These are phyloP conservation scores for Aegilops sharonensis DNA, from an alignment of 176 grass and related monocot species.

Conservation along the genomic window DNA sequence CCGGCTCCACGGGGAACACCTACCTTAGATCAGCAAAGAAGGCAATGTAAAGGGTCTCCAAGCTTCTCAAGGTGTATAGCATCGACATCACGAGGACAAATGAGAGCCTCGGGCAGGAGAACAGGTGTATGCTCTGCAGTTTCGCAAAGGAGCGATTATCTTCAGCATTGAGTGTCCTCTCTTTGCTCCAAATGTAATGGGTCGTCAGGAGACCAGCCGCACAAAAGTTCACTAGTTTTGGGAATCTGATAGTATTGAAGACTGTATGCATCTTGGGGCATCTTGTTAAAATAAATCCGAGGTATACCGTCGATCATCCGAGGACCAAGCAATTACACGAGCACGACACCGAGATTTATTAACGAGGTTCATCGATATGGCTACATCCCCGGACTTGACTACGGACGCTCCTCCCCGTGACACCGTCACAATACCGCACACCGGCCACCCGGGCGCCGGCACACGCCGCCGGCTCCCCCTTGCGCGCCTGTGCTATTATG, in stretches of 20 bases:
- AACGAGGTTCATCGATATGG: too few species aligned
- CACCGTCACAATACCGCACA: too few species aligned
- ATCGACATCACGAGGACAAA: background rate
- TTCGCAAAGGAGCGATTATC: fast-evolving
- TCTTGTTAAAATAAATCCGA: background rate
- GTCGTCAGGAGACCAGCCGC: too few species aligned
- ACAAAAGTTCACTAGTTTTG: too few species aligned
- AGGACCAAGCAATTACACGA: too few species aligned
- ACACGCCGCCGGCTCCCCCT: too few species aligned
- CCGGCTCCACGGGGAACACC: background rate
- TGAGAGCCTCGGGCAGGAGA: background rate
- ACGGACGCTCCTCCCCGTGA: too few species aligned
- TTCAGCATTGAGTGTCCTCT: fast-evolving
- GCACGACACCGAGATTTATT: too few species aligned
- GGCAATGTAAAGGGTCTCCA: background rate
- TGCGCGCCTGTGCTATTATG: too few species aligned
- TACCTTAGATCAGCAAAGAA: background rate
- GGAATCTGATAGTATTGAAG: background rate
- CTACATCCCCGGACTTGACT: too few species aligned
- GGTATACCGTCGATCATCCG: too few species aligned
- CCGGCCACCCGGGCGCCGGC: too few species aligned
- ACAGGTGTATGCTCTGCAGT: background rate
- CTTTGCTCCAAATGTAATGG: background rate
- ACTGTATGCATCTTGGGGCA: background rate
- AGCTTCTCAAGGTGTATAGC: background rate